phyloP scores from a whole-genome alignment of 257 asterid species.

The Petrea volubilis region DNA sequence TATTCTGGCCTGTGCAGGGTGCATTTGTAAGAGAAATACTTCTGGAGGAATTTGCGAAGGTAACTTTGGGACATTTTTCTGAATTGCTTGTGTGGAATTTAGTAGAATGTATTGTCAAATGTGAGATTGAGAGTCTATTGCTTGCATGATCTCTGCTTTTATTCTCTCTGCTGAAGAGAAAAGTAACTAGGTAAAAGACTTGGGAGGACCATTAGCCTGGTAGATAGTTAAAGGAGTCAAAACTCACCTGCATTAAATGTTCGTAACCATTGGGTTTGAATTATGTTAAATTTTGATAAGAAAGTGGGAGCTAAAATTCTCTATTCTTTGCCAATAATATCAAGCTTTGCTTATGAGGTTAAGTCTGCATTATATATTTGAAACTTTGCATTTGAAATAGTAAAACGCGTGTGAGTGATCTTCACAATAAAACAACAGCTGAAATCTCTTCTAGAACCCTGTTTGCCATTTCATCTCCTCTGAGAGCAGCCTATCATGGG shows the following conservation, averaged over 20 bases:
- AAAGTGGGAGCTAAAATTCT: not conserved
- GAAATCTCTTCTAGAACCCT: not conserved
- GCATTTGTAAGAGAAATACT: slow-evolving; percentile 81
- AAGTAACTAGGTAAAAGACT: not conserved
- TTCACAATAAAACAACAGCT: not conserved
- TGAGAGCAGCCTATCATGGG: not conserved
- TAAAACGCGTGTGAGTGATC: not conserved
- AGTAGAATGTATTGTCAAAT: not conserved
- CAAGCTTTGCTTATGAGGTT: not conserved
- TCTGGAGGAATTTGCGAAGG: slow-evolving; percentile 86
- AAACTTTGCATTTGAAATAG: not conserved
- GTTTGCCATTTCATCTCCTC: not conserved
- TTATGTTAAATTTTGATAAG: no score
- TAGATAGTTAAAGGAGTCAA: not conserved
- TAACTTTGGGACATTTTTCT: slow-evolving; percentile 26
- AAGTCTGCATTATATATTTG: not conserved
- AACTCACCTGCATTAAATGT: not conserved
- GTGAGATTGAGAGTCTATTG: slow-evolving; percentile 2
- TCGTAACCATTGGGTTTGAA: not conserved
- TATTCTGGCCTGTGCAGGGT: slow-evolving; percentile 54
- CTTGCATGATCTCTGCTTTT: slow-evolving; percentile 1
- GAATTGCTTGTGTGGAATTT: not conserved
- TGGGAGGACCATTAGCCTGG: not conserved
- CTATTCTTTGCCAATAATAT: not conserved
- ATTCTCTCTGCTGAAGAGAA: slow-evolving; percentile 9